A percentile compares a stretch with the other conserved stretches of the same genome.
Conservation (phyloP, 1,139 yeast genomes). For the Saccharomyces hybrid region DNA sequence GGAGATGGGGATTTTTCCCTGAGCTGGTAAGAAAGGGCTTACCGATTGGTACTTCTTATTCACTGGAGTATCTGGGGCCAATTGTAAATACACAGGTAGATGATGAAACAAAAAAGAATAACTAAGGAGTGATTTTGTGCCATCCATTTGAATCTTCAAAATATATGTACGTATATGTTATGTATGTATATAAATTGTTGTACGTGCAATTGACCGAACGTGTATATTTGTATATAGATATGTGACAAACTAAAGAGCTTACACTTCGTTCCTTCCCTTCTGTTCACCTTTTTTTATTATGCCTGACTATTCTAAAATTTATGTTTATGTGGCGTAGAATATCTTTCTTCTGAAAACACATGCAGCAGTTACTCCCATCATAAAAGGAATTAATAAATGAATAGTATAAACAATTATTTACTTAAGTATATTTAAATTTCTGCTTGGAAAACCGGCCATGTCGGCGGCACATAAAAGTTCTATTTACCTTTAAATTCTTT, state of each 20-base stretch:
- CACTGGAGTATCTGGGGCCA: constrained; percentile 24
- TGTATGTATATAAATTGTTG: background rate
- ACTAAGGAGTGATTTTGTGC: background rate
- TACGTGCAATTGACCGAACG: background rate
- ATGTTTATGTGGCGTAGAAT: background rate
- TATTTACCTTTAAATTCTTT: constrained; percentile 27
- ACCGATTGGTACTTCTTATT: constrained; percentile 23
- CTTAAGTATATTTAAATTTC: background rate
- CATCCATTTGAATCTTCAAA: background rate
- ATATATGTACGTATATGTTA: background rate
- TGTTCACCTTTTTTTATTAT: background rate
- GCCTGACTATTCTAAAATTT: background rate
- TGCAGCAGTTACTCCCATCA: background rate
- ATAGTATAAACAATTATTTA: background rate
- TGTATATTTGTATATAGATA: background rate
- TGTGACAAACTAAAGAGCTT: background rate
- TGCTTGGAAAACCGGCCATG: background rate
- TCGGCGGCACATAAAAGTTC: background rate
- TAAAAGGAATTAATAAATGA: background rate
- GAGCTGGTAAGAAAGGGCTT: constrained; percentile 29
- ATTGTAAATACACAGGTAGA: constrained; percentile 5
- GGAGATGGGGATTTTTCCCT: constrained; percentile 47
- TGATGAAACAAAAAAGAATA: background rate
- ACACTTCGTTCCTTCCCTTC: background rate
- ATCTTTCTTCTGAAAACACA: background rate